Conservation (phyloP, 75 land plant genomes). For the Pseudotsuga menziesii region DNA sequence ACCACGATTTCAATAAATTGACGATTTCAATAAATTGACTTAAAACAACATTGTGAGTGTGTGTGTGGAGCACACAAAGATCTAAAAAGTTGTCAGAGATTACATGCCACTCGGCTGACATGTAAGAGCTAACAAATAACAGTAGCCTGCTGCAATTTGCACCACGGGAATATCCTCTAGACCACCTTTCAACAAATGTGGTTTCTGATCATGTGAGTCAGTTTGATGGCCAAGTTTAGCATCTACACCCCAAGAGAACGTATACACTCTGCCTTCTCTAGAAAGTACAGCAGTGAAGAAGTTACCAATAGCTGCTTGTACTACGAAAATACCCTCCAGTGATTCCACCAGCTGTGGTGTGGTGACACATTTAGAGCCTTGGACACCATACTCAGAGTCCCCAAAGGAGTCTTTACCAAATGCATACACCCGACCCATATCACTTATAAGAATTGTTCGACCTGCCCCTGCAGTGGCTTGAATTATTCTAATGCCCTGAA, state of each 20-base stretch:
- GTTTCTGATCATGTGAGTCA: constrained; percentile 54
- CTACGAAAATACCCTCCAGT: constrained; percentile 69
- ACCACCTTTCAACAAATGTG: constrained; percentile 54
- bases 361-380: constrained; percentile 38
- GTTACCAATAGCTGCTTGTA: constrained; percentile 84
- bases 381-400: constrained; percentile 64
- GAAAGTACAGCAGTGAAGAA: constrained; percentile 87
- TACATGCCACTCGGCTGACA: constrained; percentile 80
- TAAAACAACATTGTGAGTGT: neutral
- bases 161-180: constrained; percentile 77
- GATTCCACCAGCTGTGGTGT: constrained; percentile 71
- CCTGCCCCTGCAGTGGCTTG: constrained; percentile 76
- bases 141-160: constrained; percentile 92
- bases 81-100: constrained; percentile 11
- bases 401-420: constrained; percentile 82
- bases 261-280: constrained; percentile 77
- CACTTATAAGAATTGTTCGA: constrained; percentile 77
- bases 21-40: neutral
- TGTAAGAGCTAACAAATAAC: constrained; percentile 77
- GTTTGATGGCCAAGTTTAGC: constrained; percentile 75
- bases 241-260: constrained; percentile 80
- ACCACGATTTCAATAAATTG: neutral
- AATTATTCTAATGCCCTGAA: constrained; percentile 67
- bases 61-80: neutral
- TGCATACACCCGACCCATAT: constrained; percentile 70